Evolutionary conservation across 2,329 filamentous ascomycete species (phyloP).

Genomic region (Aspergillus pseudonomiae): DNA sequence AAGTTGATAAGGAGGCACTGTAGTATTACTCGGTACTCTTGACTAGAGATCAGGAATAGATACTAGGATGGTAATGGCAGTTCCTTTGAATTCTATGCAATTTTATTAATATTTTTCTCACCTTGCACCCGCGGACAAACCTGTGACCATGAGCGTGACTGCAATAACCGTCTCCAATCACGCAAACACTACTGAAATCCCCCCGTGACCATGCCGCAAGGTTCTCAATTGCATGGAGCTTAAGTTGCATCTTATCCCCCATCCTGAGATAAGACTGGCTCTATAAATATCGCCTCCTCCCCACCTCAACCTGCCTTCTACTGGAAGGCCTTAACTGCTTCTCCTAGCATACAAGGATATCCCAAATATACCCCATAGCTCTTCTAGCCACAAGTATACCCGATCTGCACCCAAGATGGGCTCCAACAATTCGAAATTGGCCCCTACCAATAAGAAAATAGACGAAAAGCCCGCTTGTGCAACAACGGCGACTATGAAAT

Average conservation of each 20-base stretch:
- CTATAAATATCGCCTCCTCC: not conserved
- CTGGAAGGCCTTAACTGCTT: not conserved
- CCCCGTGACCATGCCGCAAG: conserved; percentile 3
- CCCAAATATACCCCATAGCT: not conserved
- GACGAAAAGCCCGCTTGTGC: not conserved
- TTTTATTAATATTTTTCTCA: not conserved
- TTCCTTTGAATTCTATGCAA: not conserved
- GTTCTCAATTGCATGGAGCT: not conserved
- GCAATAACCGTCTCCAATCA: not conserved
- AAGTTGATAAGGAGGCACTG: not conserved
- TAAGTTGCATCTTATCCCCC: not conserved
- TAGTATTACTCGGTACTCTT: not conserved
- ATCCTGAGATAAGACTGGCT: not conserved
- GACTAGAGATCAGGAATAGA: conserved; percentile 1
- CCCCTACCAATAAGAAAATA: not conserved
- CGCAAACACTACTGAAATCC: not conserved
- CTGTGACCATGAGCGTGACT: not conserved
- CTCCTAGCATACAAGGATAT: not conserved
- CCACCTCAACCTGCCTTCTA: not conserved
- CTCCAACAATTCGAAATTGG: not conserved
- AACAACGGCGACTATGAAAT: not conserved
- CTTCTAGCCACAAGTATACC: not conserved
- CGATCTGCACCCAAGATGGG: not conserved
- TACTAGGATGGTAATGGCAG: not conserved
- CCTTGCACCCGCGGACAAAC: not conserved